Conservation (phyloP, 495 filamentous ascomycete species). For the Lasiosphaeris hirsuta region DNA sequence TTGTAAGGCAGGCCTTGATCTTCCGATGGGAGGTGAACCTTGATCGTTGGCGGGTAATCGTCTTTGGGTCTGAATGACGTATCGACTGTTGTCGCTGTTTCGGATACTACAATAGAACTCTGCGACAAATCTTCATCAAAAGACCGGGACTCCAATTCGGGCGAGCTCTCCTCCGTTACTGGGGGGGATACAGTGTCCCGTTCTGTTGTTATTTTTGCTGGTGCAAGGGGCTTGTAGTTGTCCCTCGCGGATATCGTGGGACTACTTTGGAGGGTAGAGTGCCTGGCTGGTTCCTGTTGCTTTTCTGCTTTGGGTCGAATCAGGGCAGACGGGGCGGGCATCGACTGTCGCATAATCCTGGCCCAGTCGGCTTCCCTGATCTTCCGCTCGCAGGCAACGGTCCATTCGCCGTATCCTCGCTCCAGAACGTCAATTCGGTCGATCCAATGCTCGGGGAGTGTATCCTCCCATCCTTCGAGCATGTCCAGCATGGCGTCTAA, state of each 20-base stretch:
- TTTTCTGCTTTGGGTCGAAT: neutral
- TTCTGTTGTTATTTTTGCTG: neutral
- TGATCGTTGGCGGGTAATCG: conserved; percentile 17
- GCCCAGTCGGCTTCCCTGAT: conserved; percentile 35
- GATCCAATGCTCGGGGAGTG: conserved; percentile 82
- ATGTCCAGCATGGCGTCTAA: conserved; percentile 82
- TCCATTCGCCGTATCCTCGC: conserved; percentile 76
- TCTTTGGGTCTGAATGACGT: conserved; percentile 1
- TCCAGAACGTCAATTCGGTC: conserved; percentile 80
- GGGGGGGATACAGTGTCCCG: neutral
- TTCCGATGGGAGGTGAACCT: conserved; percentile 19
- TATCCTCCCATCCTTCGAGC: conserved; percentile 77
- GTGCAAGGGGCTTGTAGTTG: neutral
- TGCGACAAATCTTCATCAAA: conserved; percentile 5
- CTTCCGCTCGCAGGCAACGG: conserved; percentile 41
- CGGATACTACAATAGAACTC: conserved; percentile 1
- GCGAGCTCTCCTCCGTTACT: neutral
- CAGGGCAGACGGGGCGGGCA: neutral
- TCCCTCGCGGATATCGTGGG: neutral
- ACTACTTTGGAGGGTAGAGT: no score
- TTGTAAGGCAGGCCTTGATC: neutral
- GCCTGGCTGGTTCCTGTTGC: no score
- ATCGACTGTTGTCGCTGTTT: conserved; percentile 8
- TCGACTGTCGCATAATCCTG: conserved; percentile 7
- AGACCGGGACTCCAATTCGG: neutral